Percentiles rank a stretch among this genome's conserved stretches.
Evolutionary conservation across 768 basidiomycete species (phyloP).

Genomic region (Xerocomus spinulosus): DNA sequence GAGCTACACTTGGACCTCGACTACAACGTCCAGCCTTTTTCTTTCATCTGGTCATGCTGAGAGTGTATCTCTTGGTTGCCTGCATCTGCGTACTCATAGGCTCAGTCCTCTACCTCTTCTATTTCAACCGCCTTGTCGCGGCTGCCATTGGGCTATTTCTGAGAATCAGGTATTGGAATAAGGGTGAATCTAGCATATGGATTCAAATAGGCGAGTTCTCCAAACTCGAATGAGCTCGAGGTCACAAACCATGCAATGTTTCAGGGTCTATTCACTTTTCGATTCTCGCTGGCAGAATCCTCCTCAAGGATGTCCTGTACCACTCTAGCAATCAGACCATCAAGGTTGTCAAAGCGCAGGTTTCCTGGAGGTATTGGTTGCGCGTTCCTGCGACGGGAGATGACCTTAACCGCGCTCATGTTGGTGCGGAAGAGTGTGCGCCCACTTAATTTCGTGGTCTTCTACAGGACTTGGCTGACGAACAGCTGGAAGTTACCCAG

Average conservation of each 20-base stretch:
- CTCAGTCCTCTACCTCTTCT: constrained; percentile 78
- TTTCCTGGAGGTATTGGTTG: constrained; percentile 95
- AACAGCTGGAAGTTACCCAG: constrained; percentile 30
- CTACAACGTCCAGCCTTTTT: neutral
- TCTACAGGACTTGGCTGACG: constrained; percentile 5
- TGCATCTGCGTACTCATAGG: constrained; percentile 54
- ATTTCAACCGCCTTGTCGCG: constrained; percentile 83
- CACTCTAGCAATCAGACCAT: constrained; percentile 91
- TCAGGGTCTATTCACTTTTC: constrained; percentile 91
- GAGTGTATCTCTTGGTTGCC: constrained; percentile 55
- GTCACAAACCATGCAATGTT: constrained; percentile 1
- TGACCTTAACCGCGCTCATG: constrained; percentile 47
- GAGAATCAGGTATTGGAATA: constrained; percentile 75
- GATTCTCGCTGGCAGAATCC: constrained; percentile 77
- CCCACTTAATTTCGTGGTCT: constrained; percentile 6
- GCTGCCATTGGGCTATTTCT: constrained; percentile 59
- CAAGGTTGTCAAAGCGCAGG: constrained; percentile 73
- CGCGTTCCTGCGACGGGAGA: constrained; percentile 73
- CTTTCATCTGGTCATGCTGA: constrained; percentile 41
- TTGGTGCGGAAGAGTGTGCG: constrained; percentile 54
- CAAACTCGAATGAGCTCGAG: neutral
- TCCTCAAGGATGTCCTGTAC: constrained; percentile 84
- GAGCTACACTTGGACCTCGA: constrained; percentile 1
- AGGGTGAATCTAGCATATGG: constrained; percentile 73
- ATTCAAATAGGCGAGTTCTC: constrained; percentile 65